Evolutionary conservation across 2,329 filamentous ascomycete species (phyloP).

Genomic region (Stemphylium beticola): DNA sequence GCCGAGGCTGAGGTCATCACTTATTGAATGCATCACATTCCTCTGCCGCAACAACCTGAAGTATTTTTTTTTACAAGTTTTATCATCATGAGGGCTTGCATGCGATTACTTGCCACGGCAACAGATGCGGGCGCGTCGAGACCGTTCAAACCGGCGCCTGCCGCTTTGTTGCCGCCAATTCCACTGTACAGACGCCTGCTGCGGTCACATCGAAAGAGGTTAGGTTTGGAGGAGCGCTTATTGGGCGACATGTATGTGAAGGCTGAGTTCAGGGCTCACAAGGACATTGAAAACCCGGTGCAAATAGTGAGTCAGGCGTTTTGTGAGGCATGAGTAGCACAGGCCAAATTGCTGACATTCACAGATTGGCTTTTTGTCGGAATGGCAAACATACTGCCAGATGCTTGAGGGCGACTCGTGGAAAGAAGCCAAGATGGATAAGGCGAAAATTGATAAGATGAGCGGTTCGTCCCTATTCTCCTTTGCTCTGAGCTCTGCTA

Average conservation of each 20-base stretch:
- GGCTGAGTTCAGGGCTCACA: slow-evolving; percentile 86
- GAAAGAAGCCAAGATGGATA: slow-evolving; percentile 84
- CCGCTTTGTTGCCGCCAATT: slow-evolving; percentile 84
- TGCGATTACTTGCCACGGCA: slow-evolving; percentile 42
- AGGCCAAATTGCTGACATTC: slow-evolving; percentile 10
- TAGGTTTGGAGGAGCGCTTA: slow-evolving; percentile 75
- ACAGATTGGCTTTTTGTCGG: slow-evolving; percentile 93
- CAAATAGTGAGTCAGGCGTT: slow-evolving; percentile 74
- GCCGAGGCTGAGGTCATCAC: slow-evolving; percentile 38
- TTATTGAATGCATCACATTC: slow-evolving; percentile 19
- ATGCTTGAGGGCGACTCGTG: slow-evolving; percentile 86
- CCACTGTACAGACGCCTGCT: slow-evolving; percentile 88
- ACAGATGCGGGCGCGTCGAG: slow-evolving; percentile 45
- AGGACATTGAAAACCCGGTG: slow-evolving; percentile 83
- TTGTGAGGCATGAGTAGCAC: not conserved
- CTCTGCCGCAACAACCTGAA: slow-evolving; percentile 2
- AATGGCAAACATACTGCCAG: slow-evolving; percentile 96
- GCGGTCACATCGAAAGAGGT: slow-evolving; percentile 80
- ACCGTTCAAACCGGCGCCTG: slow-evolving; percentile 50
- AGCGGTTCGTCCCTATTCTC: slow-evolving; percentile 69
- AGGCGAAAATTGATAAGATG: slow-evolving; percentile 87
- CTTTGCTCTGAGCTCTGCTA: not conserved
- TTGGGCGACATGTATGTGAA: slow-evolving; percentile 94
- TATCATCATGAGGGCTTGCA: slow-evolving; percentile 39
- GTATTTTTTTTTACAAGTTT: not conserved